Evolutionary conservation across 2,329 filamentous ascomycete genomes (phyloP).

Genomic region (Metarhizium rileyi): DNA sequence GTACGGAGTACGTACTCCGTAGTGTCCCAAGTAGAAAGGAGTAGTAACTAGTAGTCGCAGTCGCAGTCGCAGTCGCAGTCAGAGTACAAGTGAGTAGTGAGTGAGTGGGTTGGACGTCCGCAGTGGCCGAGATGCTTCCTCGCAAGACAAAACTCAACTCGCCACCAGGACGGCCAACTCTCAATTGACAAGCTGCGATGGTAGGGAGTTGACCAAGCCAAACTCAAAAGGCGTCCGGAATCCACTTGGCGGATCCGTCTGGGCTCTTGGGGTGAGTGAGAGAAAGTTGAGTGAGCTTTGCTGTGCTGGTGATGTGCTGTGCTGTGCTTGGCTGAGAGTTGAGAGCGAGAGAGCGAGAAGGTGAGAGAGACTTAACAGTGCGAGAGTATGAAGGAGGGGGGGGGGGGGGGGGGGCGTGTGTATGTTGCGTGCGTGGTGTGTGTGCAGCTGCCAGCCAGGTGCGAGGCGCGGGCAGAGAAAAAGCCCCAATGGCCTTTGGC

Average conservation of each 20-base stretch:
- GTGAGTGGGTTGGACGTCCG: too few relatives aligned
- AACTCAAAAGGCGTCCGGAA: constrained; percentile 1
- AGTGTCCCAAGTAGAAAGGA: too few relatives aligned
- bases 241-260: constrained; percentile 1
- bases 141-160: background rate
- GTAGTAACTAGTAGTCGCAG: too few relatives aligned
- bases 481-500: too few relatives aligned
- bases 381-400: background rate
- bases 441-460: too few relatives aligned
- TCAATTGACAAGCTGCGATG: background rate
- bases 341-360: background rate
- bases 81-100: too few relatives aligned
- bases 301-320: too few relatives aligned
- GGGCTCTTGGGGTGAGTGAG: background rate
- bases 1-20: too few relatives aligned
- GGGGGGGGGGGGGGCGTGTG: background rate
- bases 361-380: background rate
- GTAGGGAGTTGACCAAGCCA: constrained; percentile 2
- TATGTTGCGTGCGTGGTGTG: background rate
- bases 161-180: background rate
- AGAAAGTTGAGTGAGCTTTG: too few relatives aligned
- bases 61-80: too few relatives aligned
- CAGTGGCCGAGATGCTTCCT: background rate
- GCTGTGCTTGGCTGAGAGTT: too few relatives aligned
- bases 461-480: too few relatives aligned